Conservation (phyloP, 2,329 filamentous ascomycete species). For the Pyrenophora graminea region DNA sequence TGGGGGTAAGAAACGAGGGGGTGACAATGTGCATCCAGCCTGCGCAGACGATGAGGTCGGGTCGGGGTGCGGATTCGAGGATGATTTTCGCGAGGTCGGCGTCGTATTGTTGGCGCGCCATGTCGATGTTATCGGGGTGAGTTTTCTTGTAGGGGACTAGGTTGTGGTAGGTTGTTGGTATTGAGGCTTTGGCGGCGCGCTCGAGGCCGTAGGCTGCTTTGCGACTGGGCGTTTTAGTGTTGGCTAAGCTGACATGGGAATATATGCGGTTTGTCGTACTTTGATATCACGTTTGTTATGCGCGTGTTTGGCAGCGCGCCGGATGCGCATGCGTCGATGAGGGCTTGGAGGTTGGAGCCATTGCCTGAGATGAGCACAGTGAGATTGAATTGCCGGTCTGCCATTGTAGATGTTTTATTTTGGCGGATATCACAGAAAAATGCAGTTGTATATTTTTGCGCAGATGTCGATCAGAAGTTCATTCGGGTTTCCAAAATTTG, state of each 20-base stretch:
- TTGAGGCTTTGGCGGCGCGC: slow-evolving; percentile 62
- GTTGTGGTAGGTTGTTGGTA: slow-evolving; percentile 81
- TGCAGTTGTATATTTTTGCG: background rate
- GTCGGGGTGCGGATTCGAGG: slow-evolving; percentile 59
- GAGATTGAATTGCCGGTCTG: slow-evolving; percentile 53
- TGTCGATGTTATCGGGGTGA: slow-evolving; percentile 55
- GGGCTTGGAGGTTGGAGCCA: slow-evolving; percentile 78
- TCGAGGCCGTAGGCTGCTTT: slow-evolving; percentile 67
- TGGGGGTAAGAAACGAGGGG: slow-evolving; percentile 68
- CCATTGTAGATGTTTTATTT: slow-evolving; percentile 15
- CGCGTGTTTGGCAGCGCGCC: slow-evolving; percentile 55
- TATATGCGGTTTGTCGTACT: slow-evolving; percentile 24
- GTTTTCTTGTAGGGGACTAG: slow-evolving; percentile 75
- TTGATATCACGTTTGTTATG: slow-evolving; percentile 67
- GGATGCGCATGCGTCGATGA: slow-evolving; percentile 65
- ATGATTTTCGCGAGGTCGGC: slow-evolving; percentile 72
- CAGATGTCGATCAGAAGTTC: background rate
- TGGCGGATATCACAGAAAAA: background rate
- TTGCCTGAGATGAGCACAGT: slow-evolving; percentile 66
- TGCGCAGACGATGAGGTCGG: slow-evolving; percentile 75
- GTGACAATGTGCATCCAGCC: slow-evolving; percentile 89
- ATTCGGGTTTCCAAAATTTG: slow-evolving; percentile 21
- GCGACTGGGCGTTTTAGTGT: slow-evolving; percentile 26
- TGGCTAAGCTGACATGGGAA: background rate
- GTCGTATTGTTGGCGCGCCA: slow-evolving; percentile 72